Conservation (phyloP, 2,329 filamentous ascomycete genomes). For the Penicillium palitans region DNA sequence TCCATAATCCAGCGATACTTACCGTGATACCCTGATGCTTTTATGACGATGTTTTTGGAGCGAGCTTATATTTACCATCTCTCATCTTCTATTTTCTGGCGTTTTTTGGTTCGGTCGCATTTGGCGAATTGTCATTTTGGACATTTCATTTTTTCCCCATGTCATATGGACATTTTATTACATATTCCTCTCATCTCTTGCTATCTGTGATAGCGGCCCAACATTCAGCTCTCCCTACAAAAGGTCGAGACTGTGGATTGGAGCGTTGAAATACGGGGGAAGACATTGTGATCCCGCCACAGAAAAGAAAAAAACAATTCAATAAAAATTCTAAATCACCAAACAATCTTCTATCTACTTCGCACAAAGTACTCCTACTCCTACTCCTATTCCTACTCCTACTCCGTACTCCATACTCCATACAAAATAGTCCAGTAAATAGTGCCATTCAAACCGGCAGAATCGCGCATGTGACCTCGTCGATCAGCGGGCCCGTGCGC, state of each 20-base stretch:
- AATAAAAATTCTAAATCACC: constrained; percentile 3
- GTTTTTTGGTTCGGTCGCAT: constrained; percentile 18
- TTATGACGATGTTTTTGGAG: constrained; percentile 17
- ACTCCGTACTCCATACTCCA: neutral
- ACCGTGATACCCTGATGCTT: constrained; percentile 27
- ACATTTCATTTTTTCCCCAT: neutral
- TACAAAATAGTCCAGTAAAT: neutral
- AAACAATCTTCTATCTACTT: neutral
- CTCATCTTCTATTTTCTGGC: constrained; percentile 23
- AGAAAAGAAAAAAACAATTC: neutral
- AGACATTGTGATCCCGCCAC: constrained; percentile 5
- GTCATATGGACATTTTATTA: neutral
- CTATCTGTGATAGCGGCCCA: constrained; percentile 11
- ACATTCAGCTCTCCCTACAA: constrained; percentile 19
- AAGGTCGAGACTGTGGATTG: constrained; percentile 24
- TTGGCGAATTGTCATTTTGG: neutral
- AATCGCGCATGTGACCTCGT: constrained; percentile 25
- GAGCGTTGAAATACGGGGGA: constrained; percentile 8
- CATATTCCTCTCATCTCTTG: constrained; percentile 12
- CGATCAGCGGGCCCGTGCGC: constrained; percentile 14
- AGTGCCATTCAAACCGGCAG: neutral
- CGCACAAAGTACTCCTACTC: neutral
- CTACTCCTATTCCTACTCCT: no score
- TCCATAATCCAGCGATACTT: constrained; percentile 18
- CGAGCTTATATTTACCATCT: constrained; percentile 7